Evolutionary conservation across 23 red algal species (phyloP).

Genomic region (Gracilaria gracilis): DNA sequence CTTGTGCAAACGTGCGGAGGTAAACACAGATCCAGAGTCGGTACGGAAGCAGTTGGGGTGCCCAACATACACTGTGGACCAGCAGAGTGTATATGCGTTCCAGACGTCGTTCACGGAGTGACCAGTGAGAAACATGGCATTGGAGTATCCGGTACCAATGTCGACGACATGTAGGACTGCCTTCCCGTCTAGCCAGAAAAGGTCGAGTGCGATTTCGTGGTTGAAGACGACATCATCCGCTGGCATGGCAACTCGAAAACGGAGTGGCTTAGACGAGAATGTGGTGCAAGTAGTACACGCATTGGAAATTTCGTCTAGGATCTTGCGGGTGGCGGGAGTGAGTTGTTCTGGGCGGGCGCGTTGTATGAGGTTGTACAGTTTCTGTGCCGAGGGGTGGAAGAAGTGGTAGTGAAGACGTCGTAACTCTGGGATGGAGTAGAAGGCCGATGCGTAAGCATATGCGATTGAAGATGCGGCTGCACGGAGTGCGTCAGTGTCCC

Average conservation of each 20-base stretch:
- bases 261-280: slow-evolving; percentile 15
- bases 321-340: not conserved
- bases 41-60: not conserved
- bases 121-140: slow-evolving; percentile 23
- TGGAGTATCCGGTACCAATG: not conserved
- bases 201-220: slow-evolving; percentile 10
- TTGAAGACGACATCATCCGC: slow-evolving; percentile 20
- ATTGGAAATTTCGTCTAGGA: slow-evolving; percentile 3
- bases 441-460: not conserved
- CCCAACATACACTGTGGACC: slow-evolving; percentile 26
- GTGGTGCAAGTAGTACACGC: not conserved
- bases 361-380: slow-evolving; percentile 7
- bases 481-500: not conserved
- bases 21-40: slow-evolving; percentile 20
- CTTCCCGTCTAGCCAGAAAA: slow-evolving; percentile 37
- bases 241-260: slow-evolving; percentile 29
- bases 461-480: not conserved
- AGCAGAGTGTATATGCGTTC: slow-evolving; percentile 4
- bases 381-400: slow-evolving; percentile 33
- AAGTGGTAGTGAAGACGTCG: slow-evolving; percentile 30
- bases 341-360: not conserved
- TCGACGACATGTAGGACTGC: slow-evolving; percentile 23
- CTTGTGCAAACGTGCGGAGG: not conserved
- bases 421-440: slow-evolving; percentile 2
- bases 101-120: slow-evolving; percentile 40